Evolutionary conservation across 805 yeast species (phyloP).

Genomic region (Ascoidea tarda): DNA sequence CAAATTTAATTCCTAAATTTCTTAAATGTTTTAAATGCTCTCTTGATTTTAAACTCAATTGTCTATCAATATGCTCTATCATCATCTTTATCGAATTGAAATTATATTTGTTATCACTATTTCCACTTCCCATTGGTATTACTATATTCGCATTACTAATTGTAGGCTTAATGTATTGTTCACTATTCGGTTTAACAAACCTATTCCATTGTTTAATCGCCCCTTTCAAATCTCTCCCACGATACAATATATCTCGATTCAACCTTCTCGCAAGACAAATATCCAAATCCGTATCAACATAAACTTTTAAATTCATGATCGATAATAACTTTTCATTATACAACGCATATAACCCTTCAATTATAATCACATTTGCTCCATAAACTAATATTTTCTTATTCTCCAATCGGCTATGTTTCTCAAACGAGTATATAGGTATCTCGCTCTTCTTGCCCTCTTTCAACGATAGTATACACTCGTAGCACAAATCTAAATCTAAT

Average conservation of each 20-base stretch:
- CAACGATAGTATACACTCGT: conserved; percentile 45
- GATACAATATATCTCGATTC: conserved; percentile 69
- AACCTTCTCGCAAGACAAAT: conserved; percentile 82
- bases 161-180: conserved; percentile 58
- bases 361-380: conserved; percentile 86
- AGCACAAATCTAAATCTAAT: conserved; percentile 62
- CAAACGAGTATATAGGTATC: conserved; percentile 61
- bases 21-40: conserved; percentile 51
- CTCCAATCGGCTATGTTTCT: conserved; percentile 44
- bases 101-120: conserved; percentile 16
- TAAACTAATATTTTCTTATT: conserved; percentile 61
- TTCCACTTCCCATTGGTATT: conserved; percentile 85
- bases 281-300: conserved; percentile 89
- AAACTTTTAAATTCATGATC: conserved; percentile 75
- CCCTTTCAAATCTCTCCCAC: conserved; percentile 78
- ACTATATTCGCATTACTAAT: conserved; percentile 72
- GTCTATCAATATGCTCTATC: conserved; percentile 66
- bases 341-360: conserved; percentile 85
- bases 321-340: conserved; percentile 55
- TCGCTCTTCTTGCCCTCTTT: conserved; percentile 56
- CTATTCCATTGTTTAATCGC: conserved; percentile 80
- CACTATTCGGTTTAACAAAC: conserved; percentile 89
- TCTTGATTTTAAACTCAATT: conserved; percentile 47
- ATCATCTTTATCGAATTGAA: conserved; percentile 64
- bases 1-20: conserved; percentile 32